Evolutionary conservation across 352 stramenopile species (phyloP).

Genomic region (Phytophthora podocarpi): DNA sequence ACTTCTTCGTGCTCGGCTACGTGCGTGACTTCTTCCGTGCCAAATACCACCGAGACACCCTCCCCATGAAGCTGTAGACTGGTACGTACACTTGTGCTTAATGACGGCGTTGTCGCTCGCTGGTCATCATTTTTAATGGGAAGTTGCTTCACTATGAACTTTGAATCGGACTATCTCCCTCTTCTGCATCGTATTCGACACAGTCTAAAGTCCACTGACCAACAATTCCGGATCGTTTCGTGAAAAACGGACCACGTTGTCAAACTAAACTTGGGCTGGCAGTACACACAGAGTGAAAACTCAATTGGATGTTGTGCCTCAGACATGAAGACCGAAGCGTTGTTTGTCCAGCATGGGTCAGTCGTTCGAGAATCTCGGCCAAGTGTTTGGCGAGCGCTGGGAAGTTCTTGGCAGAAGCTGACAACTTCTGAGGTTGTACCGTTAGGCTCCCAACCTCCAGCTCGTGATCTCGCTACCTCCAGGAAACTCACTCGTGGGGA

Average conservation of each 20-base stretch:
- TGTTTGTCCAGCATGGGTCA: conserved; percentile 2
- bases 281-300: no score
- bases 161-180: no score
- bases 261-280: conserved; percentile 4
- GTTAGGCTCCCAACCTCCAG: neutral
- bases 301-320: neutral
- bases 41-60: conserved; percentile 69
- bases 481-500: neutral
- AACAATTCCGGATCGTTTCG: no score
- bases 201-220: no score
- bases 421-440: conserved; percentile 7
- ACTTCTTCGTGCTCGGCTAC: conserved; percentile 67
- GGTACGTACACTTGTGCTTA: no score
- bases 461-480: neutral
- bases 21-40: conserved; percentile 68
- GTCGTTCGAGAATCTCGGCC: neutral
- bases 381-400: neutral
- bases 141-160: no score
- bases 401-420: neutral
- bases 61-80: conserved; percentile 75
- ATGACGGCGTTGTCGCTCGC: no score
- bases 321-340: conserved; percentile 19
- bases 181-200: no score
- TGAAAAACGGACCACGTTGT: no score
- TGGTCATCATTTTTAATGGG: no score